These are phyloP conservation scores for Flagelloscypha sp. DNA, from an alignment of 768 basidiomycete species.

Conservation along the genomic window DNA sequence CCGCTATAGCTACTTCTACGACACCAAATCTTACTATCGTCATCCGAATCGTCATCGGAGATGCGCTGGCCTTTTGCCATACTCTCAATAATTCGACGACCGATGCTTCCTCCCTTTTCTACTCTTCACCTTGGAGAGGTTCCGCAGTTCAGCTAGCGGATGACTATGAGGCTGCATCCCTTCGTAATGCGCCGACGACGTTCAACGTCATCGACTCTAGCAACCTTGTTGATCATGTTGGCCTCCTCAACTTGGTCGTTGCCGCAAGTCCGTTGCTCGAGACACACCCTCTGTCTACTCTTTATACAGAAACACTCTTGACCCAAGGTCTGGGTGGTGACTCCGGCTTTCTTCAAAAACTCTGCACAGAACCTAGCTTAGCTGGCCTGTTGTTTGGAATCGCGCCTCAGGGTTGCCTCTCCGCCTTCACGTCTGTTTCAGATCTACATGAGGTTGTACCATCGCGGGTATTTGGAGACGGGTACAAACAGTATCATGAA, in stretches of 20 bases:
- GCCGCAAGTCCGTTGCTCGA: slow-evolving; percentile 22
- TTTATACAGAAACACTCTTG: slow-evolving; percentile 28
- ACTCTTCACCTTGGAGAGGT: slow-evolving; percentile 21
- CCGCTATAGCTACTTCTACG: slow-evolving; percentile 6
- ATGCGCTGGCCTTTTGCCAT: slow-evolving; percentile 22
- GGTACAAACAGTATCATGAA: slow-evolving; percentile 19
- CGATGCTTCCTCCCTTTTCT: slow-evolving; percentile 17
- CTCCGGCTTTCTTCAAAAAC: slow-evolving; percentile 20
- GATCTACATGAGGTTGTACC: slow-evolving; percentile 28
- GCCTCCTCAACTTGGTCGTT: slow-evolving; percentile 29
- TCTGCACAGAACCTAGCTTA: slow-evolving; percentile 26
- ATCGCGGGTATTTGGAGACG: no score
- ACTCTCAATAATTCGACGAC: slow-evolving; percentile 12
- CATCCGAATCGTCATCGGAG: slow-evolving; percentile 21
- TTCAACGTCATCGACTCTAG: slow-evolving; percentile 36
- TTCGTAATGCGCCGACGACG: slow-evolving; percentile 16
- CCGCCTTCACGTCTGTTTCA: slow-evolving; percentile 25
- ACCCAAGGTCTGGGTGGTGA: slow-evolving; percentile 18
- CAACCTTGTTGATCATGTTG: slow-evolving; percentile 30
- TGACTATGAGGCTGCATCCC: slow-evolving; percentile 14
- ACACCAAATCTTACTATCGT: slow-evolving; percentile 1
- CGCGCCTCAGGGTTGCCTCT: slow-evolving; percentile 24
- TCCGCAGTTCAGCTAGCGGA: slow-evolving; percentile 20
- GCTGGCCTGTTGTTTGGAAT: slow-evolving; percentile 27
- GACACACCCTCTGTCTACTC: slow-evolving; percentile 18